Conservation (phyloP, 2,329 filamentous ascomycete species). For the Thermoascus crustaceus region DNA sequence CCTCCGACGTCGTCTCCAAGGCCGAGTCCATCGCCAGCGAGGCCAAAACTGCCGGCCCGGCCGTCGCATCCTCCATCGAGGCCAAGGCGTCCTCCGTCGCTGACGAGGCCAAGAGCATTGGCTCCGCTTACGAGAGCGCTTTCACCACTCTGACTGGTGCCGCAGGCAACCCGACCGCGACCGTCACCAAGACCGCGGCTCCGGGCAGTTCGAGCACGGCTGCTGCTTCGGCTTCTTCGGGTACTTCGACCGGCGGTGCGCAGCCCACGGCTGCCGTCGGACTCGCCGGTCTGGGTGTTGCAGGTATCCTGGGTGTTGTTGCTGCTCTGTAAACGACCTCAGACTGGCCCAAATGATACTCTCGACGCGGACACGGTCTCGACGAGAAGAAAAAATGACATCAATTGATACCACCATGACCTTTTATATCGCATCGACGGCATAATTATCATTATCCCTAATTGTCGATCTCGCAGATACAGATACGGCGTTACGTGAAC, state of each 20-base stretch:
- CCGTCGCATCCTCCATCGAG: neutral
- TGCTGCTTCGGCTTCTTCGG: neutral
- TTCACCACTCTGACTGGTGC: neutral
- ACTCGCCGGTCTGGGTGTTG: neutral
- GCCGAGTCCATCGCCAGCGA: neutral
- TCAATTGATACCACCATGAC: too few species aligned
- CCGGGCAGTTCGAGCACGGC: neutral
- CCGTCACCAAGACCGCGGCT: neutral
- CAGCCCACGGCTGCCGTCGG: neutral
- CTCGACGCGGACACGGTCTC: too few species aligned
- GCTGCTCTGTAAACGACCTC: neutral
- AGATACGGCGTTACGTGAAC: too few species aligned
- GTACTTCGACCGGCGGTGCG: neutral
- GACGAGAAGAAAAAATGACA: too few species aligned
- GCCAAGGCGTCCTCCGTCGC: neutral
- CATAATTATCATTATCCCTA: too few species aligned
- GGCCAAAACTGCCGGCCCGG: neutral
- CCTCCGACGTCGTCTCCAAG: neutral
- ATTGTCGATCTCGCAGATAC: too few species aligned
- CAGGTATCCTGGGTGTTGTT: neutral
- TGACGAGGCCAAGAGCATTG: neutral
- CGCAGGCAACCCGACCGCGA: neutral
- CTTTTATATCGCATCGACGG: too few species aligned
- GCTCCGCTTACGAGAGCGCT: neutral
- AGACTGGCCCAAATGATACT: too few species aligned